Evolutionary conservation across 441 rosid genomes (phyloP).

Genomic region (Adansonia grandidieri): DNA sequence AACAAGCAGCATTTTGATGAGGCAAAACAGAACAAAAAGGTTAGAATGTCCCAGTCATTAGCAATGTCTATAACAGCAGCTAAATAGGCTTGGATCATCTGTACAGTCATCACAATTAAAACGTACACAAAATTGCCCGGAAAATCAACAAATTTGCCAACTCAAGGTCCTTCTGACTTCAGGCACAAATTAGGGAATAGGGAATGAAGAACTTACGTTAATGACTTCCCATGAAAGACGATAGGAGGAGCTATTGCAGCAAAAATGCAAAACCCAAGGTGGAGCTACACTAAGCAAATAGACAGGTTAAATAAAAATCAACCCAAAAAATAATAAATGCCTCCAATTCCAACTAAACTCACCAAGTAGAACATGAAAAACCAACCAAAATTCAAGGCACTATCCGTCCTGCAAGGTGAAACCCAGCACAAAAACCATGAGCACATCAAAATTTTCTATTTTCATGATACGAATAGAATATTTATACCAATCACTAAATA

Average conservation of each 20-base stretch:
- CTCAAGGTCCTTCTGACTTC: background rate
- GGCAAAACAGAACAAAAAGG: background rate
- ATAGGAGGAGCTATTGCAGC: constrained; percentile 97
- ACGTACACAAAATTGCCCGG: constrained; percentile 4
- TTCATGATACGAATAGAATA: constrained; percentile 1
- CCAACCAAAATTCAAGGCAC: constrained; percentile 87
- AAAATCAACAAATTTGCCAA: background rate
- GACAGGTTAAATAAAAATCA: background rate
- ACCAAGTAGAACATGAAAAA: constrained; percentile 96
- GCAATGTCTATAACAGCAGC: constrained; percentile 1
- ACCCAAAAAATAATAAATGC: constrained; percentile 9
- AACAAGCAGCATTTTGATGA: constrained; percentile 9
- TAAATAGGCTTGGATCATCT: background rate
- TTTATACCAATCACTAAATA: background rate
- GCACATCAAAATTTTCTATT: constrained; percentile 11
- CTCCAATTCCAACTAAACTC: constrained; percentile 36
- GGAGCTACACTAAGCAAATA: constrained; percentile 56
- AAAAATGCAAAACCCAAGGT: constrained; percentile 83
- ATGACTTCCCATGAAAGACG: constrained; percentile 84
- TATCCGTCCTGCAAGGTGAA: constrained; percentile 74
- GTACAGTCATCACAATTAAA: background rate
- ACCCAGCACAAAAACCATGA: constrained; percentile 21
- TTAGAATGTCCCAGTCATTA: background rate
- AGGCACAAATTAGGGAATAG: background rate
- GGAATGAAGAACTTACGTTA: constrained; percentile 69